Conservation (phyloP, 192 early-diverging fungal genomes). For the Gonapodya prolifera region DNA sequence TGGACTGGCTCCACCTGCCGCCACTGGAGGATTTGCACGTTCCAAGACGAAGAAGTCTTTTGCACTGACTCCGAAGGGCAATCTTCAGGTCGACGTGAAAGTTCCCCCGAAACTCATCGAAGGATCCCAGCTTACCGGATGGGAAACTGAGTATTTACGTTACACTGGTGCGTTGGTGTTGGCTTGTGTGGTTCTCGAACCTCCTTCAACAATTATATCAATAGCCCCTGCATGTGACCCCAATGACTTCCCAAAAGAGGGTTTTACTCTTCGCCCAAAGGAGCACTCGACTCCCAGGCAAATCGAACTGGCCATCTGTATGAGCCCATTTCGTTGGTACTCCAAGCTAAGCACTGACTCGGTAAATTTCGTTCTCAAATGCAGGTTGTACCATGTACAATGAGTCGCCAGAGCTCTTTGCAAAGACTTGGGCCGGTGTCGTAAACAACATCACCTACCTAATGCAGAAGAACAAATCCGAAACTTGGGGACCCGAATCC, state of each 20-base stretch:
- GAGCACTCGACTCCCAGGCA: background rate
- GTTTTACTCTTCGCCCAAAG: slow-evolving; percentile 56
- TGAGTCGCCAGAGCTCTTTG: background rate
- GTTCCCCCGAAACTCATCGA: background rate
- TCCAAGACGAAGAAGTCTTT: background rate
- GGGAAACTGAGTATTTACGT: slow-evolving; percentile 85
- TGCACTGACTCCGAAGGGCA: background rate
- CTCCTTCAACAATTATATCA: background rate
- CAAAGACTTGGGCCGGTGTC: background rate
- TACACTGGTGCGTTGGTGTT: slow-evolving; percentile 45
- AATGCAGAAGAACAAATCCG: background rate
- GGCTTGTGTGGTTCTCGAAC: background rate
- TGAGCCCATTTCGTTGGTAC: background rate
- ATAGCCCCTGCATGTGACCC: slow-evolving; percentile 70
- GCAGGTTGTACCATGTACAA: slow-evolving; percentile 3
- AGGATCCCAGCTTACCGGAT: slow-evolving; percentile 8
- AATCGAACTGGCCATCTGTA: background rate
- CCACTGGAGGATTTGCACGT: background rate
- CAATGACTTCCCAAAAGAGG: slow-evolving; percentile 59
- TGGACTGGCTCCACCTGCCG: background rate
- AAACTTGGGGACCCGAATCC: slow-evolving; percentile 30
- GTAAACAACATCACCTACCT: background rate
- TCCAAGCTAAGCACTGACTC: background rate
- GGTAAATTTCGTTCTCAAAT: background rate
- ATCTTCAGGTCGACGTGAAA: background rate